Conservation (phyloP, 2,329 filamentous ascomycete genomes). For the Orbilia javanica region DNA sequence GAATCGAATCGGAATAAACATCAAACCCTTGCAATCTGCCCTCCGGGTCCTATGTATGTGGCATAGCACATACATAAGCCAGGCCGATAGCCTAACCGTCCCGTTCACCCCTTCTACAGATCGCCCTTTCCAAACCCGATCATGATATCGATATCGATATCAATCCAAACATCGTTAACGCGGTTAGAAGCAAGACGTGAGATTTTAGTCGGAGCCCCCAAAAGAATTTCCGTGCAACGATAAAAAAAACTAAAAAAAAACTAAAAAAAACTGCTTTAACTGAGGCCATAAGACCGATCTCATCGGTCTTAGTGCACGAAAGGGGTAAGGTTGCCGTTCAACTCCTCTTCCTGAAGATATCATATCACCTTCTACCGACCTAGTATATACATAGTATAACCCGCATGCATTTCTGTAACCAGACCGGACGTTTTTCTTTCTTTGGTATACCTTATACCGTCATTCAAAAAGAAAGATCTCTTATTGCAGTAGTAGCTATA, state of each 20-base stretch:
- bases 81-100: no score
- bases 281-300: conserved; percentile 1
- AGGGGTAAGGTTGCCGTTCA: not conserved
- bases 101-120: no score
- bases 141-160: no score
- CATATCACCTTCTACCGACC: not conserved
- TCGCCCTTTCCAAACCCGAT: not conserved
- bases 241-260: not conserved
- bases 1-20: conserved; percentile 19
- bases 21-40: conserved; percentile 2
- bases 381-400: not conserved
- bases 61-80: not conserved
- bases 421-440: not conserved
- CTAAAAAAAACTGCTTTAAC: not conserved
- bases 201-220: not conserved
- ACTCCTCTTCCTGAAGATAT: no score
- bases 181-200: not conserved
- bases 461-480: not conserved
- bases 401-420: not conserved
- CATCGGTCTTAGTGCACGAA: conserved; percentile 7
- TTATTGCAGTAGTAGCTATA: not conserved
- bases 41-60: not conserved
- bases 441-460: not conserved
- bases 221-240: not conserved
- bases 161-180: conserved; percentile 1